Percentiles rank a stretch among this genome's conserved stretches.
These are phyloP conservation scores for Metahyphopichia silvanorum DNA, from an alignment of 805 yeast genomes.

Conservation along the genomic window DNA sequence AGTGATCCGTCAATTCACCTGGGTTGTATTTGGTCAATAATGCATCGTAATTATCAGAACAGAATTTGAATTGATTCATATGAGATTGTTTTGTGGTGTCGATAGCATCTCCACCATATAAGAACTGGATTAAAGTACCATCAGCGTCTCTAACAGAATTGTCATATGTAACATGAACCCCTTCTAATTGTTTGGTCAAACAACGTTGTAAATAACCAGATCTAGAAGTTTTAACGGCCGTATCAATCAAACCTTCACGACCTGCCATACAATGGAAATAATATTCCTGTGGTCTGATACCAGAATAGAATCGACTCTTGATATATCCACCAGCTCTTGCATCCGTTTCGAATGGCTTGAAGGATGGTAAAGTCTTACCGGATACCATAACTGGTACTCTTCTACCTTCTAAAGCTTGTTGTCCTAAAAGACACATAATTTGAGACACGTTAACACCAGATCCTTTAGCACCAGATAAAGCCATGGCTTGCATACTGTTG, in stretches of 20 bases:
- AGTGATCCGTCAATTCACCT: constrained; percentile 60
- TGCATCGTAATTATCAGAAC: constrained; percentile 86
- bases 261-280: constrained; percentile 99
- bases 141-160: constrained; percentile 94
- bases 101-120: constrained; percentile 96
- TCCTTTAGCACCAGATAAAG: constrained; percentile 98
- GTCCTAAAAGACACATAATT: constrained; percentile 98
- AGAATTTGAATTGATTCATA: constrained; percentile 90
- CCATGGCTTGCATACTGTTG: constrained; percentile 99
- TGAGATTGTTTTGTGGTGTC: constrained; percentile 95
- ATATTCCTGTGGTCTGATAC: constrained; percentile 97
- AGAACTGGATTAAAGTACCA: constrained; percentile 88
- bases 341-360: constrained; percentile 94
- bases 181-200: constrained; percentile 95
- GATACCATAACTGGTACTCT: constrained; percentile 99
- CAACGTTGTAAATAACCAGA: constrained; percentile 99
- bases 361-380: constrained; percentile 95
- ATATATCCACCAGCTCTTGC: constrained; percentile 99
- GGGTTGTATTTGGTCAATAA: constrained; percentile 85
- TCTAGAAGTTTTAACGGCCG: constrained; percentile 97
- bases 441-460: constrained; percentile 98
- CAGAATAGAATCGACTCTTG: constrained; percentile 95
- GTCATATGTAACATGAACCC: constrained; percentile 92
- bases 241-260: constrained; percentile 98
- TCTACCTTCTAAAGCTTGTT: constrained; percentile 98